Conservation (phyloP, 2,329 filamentous ascomycete genomes). For the Magnaporthiopsis rhizophila region DNA sequence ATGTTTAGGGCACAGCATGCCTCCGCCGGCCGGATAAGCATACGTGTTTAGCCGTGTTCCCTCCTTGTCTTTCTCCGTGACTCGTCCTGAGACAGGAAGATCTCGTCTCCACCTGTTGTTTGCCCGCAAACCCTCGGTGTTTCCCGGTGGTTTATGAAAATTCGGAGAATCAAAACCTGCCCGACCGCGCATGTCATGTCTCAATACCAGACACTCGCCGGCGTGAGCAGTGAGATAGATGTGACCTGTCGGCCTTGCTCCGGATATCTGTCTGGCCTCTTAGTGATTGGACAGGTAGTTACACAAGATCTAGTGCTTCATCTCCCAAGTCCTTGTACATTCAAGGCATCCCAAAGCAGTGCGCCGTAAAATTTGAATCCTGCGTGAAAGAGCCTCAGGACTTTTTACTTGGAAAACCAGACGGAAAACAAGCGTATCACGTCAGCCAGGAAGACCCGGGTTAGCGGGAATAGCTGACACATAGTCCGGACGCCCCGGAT, state of each 20-base stretch:
- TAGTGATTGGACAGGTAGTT: not conserved
- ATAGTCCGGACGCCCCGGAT: not conserved
- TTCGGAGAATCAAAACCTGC: too few relatives aligned
- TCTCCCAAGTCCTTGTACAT: not conserved
- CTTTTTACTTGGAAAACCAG: not conserved
- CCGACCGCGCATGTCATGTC: not conserved
- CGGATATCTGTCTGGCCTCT: not conserved
- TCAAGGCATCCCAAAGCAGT: not conserved
- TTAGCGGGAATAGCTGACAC: not conserved
- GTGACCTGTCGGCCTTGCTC: not conserved
- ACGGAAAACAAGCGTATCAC: not conserved
- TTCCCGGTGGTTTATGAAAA: not conserved
- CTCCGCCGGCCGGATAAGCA: not conserved
- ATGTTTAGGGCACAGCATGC: not conserved
- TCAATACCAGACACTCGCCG: not conserved
- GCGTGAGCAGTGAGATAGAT: not conserved
- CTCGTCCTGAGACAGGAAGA: not conserved
- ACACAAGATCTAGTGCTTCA: not conserved
- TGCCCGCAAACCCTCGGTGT: not conserved
- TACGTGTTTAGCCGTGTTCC: not conserved
- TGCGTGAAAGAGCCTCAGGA: not conserved
- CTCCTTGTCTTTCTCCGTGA: not conserved
- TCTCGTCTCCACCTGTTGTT: not conserved
- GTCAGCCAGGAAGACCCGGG: not conserved
- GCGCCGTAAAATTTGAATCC: too few relatives aligned